Evolutionary conservation across 1,139 yeast genomes (phyloP).

Genomic region (Pichia sp.): DNA sequence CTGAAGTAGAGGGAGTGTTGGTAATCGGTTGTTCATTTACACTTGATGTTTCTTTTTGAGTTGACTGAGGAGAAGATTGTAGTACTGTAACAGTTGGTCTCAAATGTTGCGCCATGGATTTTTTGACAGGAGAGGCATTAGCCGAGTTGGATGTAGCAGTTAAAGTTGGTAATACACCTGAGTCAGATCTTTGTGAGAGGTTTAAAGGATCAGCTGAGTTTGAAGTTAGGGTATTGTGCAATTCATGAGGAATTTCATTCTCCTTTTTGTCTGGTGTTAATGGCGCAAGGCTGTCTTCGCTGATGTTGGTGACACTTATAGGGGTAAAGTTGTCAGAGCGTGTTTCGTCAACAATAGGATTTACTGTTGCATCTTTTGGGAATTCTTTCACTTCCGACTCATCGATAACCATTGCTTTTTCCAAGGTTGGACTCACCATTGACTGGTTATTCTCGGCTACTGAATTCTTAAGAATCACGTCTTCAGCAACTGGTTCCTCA

Average conservation of each 20-base stretch:
- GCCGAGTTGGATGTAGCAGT: slow-evolving; percentile 1
- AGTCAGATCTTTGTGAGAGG: not conserved
- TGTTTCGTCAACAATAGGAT: not conserved
- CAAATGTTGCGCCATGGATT: slow-evolving; percentile 28
- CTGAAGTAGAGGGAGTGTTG: not conserved
- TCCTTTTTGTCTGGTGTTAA: not conserved
- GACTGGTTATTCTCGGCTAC: too few species aligned
- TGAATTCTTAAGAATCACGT: too few species aligned
- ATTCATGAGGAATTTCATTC: not conserved
- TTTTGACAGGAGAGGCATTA: slow-evolving; percentile 5
- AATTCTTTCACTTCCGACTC: too few species aligned
- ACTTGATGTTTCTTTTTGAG: slow-evolving; percentile 3
- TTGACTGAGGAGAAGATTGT: slow-evolving; percentile 2
- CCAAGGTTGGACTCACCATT: too few species aligned
- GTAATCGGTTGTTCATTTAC: not conserved
- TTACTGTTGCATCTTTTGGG: not conserved
- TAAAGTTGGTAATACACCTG: not conserved
- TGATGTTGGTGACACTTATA: not conserved
- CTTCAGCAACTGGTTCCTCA: too few species aligned
- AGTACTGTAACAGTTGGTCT: slow-evolving; percentile 19
- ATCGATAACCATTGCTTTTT: too few species aligned
- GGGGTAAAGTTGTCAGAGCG: not conserved
- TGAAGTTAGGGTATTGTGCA: not conserved
- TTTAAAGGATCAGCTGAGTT: not conserved
- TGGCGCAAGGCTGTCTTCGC: not conserved